Evolutionary conservation across 2,329 filamentous ascomycete species (phyloP), one percentile per base, ranked within the genome.

Genomic region (Ophiostoma pallidulum): DNA sequence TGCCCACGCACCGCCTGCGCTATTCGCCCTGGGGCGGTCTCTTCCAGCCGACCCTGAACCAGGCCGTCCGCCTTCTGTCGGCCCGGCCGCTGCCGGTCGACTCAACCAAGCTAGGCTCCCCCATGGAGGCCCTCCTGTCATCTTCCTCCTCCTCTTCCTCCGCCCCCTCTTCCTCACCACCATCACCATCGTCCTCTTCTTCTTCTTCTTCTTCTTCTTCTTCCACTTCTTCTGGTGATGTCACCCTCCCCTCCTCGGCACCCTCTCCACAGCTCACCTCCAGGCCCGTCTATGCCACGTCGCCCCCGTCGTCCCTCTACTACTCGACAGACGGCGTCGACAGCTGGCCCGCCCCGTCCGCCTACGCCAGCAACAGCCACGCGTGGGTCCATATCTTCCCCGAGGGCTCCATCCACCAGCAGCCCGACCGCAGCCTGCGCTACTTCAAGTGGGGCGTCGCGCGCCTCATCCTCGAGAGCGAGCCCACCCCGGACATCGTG

Each of bases 381-480:
- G 78, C 80, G 38, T 98, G 92, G 92, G 72, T 98, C 4, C 92
- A 98, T 64, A 84, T 97, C 47, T 97, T 97, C 64, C 92, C 92
- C 12, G 92, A 98, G 66, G 92, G 89, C 41, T 88, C 86, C 64
- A 88, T 95, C 39, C 90, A 97, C 65, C 92, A 98, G 67, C 82
- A 88, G 55, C 77, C 84, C 1, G 71, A 80, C 36, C 80, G 81
- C 57, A 79, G 82, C 8, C 82, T 97, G 73, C 84, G 92, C 26
- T 98, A 98, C 68, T 97, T 97, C 77, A 96, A 95, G 70, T 98
- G 92, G 92, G 92, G 92, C 1, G 74, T 97, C 2, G 88, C 91
- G 7, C 80, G 92, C 2, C 74, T 97, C 49, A 92, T 98, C 49
- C 78, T 98, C 40, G 92, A 98, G 65, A 79, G 84, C 40, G 85